phyloP scores from a whole-genome alignment of 108 stramenopile genomes.

The Cyclotella distinguenda region DNA sequence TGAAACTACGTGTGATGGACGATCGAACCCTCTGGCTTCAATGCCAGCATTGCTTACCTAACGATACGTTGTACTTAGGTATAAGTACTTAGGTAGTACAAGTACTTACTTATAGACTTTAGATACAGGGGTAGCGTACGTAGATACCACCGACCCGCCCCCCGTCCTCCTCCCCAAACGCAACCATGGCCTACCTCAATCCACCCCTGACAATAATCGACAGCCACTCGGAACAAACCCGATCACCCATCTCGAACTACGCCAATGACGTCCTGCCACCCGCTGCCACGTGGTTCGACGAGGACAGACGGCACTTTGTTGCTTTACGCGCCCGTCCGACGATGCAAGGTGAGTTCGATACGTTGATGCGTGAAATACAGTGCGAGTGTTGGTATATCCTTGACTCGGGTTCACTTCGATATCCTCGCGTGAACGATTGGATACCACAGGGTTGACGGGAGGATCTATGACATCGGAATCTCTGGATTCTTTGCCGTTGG shows the following conservation, averaged over 20 bases:
- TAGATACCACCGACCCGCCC: too few relatives aligned
- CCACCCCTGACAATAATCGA: conserved; percentile 35
- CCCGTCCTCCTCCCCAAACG: too few relatives aligned
- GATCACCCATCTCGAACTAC: not conserved
- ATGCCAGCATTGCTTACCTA: too few relatives aligned
- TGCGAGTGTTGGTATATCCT: not conserved
- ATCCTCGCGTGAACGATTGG: not conserved
- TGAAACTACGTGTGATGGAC: too few relatives aligned
- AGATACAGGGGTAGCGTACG: too few relatives aligned
- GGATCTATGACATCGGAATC: conserved; percentile 7
- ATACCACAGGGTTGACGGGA: not conserved
- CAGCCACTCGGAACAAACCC: conserved; percentile 4
- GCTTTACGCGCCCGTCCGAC: conserved; percentile 11
- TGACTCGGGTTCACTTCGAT: not conserved
- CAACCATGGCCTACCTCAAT: conserved; percentile 32
- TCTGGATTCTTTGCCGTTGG: conserved; percentile 6
- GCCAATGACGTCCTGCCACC: conserved; percentile 7
- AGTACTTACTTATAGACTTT: too few relatives aligned
- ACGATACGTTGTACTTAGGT: too few relatives aligned
- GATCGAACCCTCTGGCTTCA: too few relatives aligned
- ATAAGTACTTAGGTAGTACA: too few relatives aligned
- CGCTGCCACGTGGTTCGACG: conserved; percentile 45
- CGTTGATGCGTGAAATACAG: not conserved
- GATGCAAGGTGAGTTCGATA: not conserved
- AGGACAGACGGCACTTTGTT: conserved; percentile 39